Evolutionary conservation across 1,284 basidiomycete species (phyloP), one percentile per base, ranked within the genome.

Genomic region (Meripilus lineatus): DNA sequence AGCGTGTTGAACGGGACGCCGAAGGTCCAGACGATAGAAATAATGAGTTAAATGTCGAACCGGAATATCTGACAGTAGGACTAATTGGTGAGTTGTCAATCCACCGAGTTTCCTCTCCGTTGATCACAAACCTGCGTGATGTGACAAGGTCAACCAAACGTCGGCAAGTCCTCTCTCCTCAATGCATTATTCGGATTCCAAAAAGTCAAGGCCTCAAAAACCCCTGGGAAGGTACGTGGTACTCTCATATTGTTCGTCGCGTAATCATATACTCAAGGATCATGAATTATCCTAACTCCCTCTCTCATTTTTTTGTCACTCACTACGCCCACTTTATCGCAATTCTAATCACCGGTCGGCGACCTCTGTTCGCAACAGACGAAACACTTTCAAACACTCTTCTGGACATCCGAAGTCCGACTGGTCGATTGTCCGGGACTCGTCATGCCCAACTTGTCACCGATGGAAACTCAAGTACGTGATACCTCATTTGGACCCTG

Each of bases 301-400:
- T 24, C 17, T 18, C n/a, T 10, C 18, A n/a, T 30, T 7, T 11
- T 24, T 17, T 26, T 10, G 7, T 23, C 10, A 23, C 7, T 39
- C 11, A 39, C 21, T 24, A 20, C 24, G 20, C 5, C 24, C 15
- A 15, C 40, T 22, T 23, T 30, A 14, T 8, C 21, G 14, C 14
- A 32, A 38, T n/a, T 33, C 28, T 24, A 22, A 43, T 28, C 37
- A 36, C 34, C 21, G 20, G 38, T 28, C 5, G n/a, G n/a, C n/a
- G n/a, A n/a, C n/a, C n/a, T n/a, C n/a, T n/a, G n/a, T n/a, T n/a
- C n/a, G n/a, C n/a, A n/a, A n/a, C n/a, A 91, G 88, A 95, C 91
- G 2, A 95, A 93, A 64, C 91, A 94, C 59, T 93, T 92, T 61
- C 91, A 95, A 63, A 94, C 93, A 0, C 75, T 92, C 38, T 93